Conservation (phyloP, 2,329 filamentous ascomycete species). For the Bisporella sp. region DNA sequence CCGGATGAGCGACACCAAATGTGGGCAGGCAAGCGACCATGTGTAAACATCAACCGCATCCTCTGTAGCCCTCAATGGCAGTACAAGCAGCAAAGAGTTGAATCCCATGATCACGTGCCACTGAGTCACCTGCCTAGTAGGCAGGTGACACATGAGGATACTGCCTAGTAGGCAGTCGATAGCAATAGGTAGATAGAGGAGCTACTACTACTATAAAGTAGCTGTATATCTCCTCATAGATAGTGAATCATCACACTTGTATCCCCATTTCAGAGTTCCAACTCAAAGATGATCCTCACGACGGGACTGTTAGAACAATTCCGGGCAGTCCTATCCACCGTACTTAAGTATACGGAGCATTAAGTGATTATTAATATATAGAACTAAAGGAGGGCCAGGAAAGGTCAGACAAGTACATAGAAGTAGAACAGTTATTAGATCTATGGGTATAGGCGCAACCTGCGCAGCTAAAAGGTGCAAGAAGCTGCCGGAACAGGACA, state of each 20-base stretch:
- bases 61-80: conserved; percentile 3
- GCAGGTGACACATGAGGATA: not conserved
- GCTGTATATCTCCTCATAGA: too few relatives aligned
- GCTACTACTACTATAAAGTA: too few relatives aligned
- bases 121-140: too few relatives aligned
- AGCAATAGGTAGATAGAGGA: too few relatives aligned
- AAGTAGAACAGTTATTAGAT: conserved; percentile 21
- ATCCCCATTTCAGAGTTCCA: too few relatives aligned
- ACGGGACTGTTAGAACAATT: conserved; percentile 1
- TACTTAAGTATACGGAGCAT: conserved; percentile 1
- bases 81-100: conserved; percentile 4
- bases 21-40: too few relatives aligned
- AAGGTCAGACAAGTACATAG: conserved; percentile 14
- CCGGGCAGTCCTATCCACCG: not conserved
- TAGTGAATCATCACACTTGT: too few relatives aligned
- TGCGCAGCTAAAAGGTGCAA: not conserved
- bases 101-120: too few relatives aligned
- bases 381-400: conserved; percentile 2
- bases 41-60: conserved; percentile 4
- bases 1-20: conserved; percentile 1
- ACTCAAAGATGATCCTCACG: too few relatives aligned
- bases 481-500: conserved; percentile 5
- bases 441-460: conserved; percentile 11
- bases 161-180: too few relatives aligned
- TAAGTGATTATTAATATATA: conserved; percentile 2